Conservation (phyloP, 2,329 filamentous ascomycete genomes). For the Alternaria triticina region DNA sequence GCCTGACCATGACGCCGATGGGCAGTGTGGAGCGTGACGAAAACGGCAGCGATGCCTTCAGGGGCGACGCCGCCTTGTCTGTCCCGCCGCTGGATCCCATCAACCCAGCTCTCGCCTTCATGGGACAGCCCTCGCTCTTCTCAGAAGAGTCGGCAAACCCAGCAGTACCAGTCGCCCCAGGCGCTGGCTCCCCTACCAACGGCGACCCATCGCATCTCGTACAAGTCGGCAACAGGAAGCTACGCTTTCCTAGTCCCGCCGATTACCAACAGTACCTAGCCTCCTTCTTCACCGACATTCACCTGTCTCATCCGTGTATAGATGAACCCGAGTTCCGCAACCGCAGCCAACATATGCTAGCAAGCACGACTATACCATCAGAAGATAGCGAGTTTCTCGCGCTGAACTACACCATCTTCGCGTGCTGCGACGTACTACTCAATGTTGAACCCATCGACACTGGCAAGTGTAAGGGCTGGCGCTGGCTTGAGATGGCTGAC, state of each 20-base stretch:
- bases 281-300: slow-evolving; percentile 38
- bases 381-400: slow-evolving; percentile 35
- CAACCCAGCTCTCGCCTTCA: slow-evolving; percentile 26
- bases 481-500: slow-evolving; percentile 39
- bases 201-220: slow-evolving; percentile 13
- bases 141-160: slow-evolving; percentile 15
- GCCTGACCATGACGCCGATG: slow-evolving; percentile 27
- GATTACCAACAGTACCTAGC: slow-evolving; percentile 34
- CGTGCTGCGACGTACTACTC: slow-evolving; percentile 25
- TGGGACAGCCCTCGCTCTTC: slow-evolving; percentile 21
- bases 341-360: slow-evolving; percentile 31
- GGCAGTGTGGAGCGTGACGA: slow-evolving; percentile 39
- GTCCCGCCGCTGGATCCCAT: slow-evolving; percentile 32
- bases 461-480: slow-evolving; percentile 33
- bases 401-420: slow-evolving; percentile 40
- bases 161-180: slow-evolving; percentile 2
- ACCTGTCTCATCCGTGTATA: slow-evolving; percentile 37
- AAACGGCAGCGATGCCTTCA: slow-evolving; percentile 19
- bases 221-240: slow-evolving; percentile 21
- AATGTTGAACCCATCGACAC: slow-evolving; percentile 4
- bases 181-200: neutral
- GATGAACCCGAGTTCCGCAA: slow-evolving; percentile 37
- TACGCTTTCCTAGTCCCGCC: slow-evolving; percentile 28
- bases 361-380: slow-evolving; percentile 17
- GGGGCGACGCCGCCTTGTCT: slow-evolving; percentile 26